Evolutionary conservation across 257 asterid species (phyloP).

Genomic region (Handroanthus guayacan): DNA sequence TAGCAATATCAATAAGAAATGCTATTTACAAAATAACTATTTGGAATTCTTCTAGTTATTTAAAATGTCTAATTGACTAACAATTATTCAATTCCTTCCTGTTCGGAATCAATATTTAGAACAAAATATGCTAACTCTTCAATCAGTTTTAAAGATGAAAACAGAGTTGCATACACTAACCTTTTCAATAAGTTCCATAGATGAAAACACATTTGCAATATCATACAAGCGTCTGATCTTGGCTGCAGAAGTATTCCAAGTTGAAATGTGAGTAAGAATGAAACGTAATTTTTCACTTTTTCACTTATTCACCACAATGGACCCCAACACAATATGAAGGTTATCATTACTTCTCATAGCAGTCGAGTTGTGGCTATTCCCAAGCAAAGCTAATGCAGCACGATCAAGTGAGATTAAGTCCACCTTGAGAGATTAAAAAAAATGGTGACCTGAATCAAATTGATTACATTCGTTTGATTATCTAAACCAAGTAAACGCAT

Average conservation of each 20-base stretch:
- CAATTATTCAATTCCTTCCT: constrained; percentile 4
- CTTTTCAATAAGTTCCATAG: constrained; percentile 75
- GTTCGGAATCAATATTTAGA: constrained; percentile 3
- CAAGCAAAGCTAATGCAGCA: constrained; percentile 69
- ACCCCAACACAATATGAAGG: constrained; percentile 36
- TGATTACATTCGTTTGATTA: constrained; percentile 7
- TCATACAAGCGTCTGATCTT: constrained; percentile 75
- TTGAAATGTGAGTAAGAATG: constrained; percentile 4
- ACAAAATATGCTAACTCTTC: background rate
- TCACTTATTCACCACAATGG: constrained; percentile 27
- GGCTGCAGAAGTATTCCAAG: constrained; percentile 52
- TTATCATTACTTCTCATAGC: constrained; percentile 61
- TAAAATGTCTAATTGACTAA: background rate
- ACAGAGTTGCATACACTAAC: constrained; percentile 43
- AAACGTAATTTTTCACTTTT: background rate
- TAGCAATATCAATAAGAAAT: too few relatives aligned
- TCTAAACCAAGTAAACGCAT: constrained; percentile 7
- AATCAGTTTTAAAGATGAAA: constrained; percentile 9
- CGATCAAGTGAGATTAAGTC: constrained; percentile 60
- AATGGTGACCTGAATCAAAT: constrained; percentile 14
- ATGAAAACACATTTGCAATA: constrained; percentile 68
- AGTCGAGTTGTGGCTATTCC: constrained; percentile 51
- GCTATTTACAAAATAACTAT: too few relatives aligned
- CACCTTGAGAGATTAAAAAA: constrained; percentile 50
- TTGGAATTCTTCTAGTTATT: too few relatives aligned